These are phyloP conservation scores for Solanum habrochaites DNA, from an alignment of 257 asterid genomes.

Conservation along the genomic window DNA sequence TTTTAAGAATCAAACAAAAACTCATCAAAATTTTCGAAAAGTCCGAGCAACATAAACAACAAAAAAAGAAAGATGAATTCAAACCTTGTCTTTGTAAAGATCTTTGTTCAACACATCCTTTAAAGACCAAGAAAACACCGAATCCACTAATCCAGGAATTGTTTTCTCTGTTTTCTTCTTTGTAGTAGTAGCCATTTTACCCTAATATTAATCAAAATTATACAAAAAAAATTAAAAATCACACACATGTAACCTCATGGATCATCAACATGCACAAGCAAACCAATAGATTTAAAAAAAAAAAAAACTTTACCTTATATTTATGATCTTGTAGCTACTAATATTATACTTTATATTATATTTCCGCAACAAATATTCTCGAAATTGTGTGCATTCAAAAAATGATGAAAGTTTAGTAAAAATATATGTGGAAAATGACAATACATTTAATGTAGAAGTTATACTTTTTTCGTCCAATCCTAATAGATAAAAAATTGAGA, in stretches of 20 bases:
- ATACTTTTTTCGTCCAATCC: not conserved
- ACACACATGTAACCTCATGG: not conserved
- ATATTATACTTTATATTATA: not conserved
- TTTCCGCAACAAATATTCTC: not conserved
- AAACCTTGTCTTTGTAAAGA: conserved; percentile 32
- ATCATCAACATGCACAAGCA: not conserved
- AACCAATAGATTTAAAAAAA: not conserved
- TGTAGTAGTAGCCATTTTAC: not conserved
- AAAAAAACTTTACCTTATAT: not conserved
- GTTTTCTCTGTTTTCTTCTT: not conserved
- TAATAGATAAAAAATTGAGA: not conserved
- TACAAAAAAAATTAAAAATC: not conserved
- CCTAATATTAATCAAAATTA: not conserved
- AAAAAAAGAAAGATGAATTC: not conserved
- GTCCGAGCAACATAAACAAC: not conserved
- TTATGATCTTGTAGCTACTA: not conserved
- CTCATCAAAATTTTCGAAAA: not conserved
- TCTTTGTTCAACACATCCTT: conserved; percentile 23
- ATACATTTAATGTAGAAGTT: not conserved
- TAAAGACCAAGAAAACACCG: conserved; percentile 38
- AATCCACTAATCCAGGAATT: not conserved
- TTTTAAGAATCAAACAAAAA: not conserved
- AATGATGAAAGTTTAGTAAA: not conserved
- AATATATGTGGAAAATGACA: not conserved
- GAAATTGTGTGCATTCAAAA: not conserved